A percentile compares a stretch with the other conserved stretches of the same genome.
Conservation (phyloP, 495 filamentous ascomycete species). For the Pyronema omphalodes region DNA sequence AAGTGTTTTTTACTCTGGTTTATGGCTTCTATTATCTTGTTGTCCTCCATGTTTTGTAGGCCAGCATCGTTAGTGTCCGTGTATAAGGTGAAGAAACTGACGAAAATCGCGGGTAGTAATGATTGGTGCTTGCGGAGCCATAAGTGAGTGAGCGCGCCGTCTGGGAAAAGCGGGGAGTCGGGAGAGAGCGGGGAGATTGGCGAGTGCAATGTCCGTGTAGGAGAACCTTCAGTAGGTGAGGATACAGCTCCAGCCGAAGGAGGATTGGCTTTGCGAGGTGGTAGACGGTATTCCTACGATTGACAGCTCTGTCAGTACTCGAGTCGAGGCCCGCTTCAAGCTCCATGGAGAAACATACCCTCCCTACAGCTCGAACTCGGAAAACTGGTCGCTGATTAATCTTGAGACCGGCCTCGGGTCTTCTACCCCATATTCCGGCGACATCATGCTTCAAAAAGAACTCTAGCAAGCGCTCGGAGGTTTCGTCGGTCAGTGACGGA, state of each 20-base stretch:
- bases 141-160: conserved; percentile 55
- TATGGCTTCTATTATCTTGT: conserved; percentile 75
- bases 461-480: conserved; percentile 47
- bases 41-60: conserved; percentile 55
- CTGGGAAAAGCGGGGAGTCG: conserved; percentile 60
- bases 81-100: conserved; percentile 45
- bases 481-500: conserved; percentile 41
- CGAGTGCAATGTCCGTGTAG: conserved; percentile 49
- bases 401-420: conserved; percentile 2
- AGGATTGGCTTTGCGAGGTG: conserved; percentile 43
- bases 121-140: conserved; percentile 79
- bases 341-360: conserved; percentile 35
- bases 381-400: conserved; percentile 30
- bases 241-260: conserved; percentile 33
- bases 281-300: conserved; percentile 39
- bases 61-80: conserved; percentile 49
- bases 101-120: conserved; percentile 56
- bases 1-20: conserved; percentile 41
- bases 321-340: not conserved
- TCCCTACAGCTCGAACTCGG: conserved; percentile 50
- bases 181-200: conserved; percentile 75
- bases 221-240: conserved; percentile 30
- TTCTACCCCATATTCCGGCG: conserved; percentile 26
- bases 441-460: conserved; percentile 50
- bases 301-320: not conserved